A percentile compares a stretch with the other conserved stretches of the same genome.
phyloP scores from a whole-genome alignment of 345 rosid genomes.

The thale cress (Arabidopsis thaliana) region DNA sequence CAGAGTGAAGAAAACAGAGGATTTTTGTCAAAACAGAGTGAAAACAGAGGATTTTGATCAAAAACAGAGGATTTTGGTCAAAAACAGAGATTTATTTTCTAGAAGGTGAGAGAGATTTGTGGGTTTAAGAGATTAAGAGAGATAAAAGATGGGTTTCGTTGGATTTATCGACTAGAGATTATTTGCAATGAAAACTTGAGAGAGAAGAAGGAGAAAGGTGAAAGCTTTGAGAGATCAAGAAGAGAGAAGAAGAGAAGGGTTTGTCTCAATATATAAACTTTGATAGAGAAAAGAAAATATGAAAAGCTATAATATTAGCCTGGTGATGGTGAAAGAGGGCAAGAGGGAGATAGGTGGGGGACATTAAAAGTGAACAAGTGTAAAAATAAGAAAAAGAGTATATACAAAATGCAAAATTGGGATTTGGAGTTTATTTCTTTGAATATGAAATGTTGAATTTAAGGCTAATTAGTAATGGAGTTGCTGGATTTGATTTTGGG shows the following conservation, averaged over 20 bases:
- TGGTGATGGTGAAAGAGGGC: conserved; percentile 40
- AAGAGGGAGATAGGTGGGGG: conserved; percentile 31
- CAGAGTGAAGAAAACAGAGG: conserved; percentile 24
- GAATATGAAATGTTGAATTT: not conserved
- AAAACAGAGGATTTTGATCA: too few relatives aligned
- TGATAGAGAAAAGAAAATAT: not conserved
- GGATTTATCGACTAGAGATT: conserved; percentile 28
- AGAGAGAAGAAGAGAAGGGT: conserved; percentile 30
- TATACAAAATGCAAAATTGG: conserved; percentile 25
- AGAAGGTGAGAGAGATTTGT: not conserved
- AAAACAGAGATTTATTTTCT: too few relatives aligned
- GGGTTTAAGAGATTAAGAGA: not conserved
- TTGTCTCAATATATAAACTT: conserved; percentile 36
- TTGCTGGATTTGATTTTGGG: conserved; percentile 39
- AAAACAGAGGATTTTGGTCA: conserved; percentile 18
- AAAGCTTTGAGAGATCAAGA: conserved; percentile 43
- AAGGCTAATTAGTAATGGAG: conserved; percentile 18
- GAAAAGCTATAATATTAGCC: conserved; percentile 16
- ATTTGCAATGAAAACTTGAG: not conserved
- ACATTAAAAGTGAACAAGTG: conserved; percentile 28
- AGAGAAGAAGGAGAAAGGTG: conserved; percentile 14
- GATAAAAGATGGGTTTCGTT: conserved; percentile 2
- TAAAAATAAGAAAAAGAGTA: not conserved
- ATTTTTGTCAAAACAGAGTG: not conserved
- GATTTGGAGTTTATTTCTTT: conserved; percentile 19